Evolutionary conservation across 345 rosid genomes (phyloP).

Genomic region (Limnanthes douglasii): DNA sequence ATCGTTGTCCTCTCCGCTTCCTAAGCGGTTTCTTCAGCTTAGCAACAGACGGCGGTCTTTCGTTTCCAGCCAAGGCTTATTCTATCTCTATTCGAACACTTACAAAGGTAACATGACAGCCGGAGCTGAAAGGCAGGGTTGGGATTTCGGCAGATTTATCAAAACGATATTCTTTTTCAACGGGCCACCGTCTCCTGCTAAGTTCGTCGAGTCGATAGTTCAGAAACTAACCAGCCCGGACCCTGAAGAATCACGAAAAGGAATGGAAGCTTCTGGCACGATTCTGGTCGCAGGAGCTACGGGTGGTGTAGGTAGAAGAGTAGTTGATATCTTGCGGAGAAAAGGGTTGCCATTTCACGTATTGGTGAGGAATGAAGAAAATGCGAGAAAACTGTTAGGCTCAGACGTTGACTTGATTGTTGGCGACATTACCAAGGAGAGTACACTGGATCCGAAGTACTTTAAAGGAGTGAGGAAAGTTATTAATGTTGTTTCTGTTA

Average conservation of each 20-base stretch:
- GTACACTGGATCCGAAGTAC: constrained; percentile 42
- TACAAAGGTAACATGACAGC: no score
- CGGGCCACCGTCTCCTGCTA: constrained; percentile 63
- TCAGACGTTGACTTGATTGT: constrained; percentile 69
- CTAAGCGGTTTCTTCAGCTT: constrained; percentile 70
- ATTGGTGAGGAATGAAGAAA: constrained; percentile 83
- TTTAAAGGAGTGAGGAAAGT: constrained; percentile 86
- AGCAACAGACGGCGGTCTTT: constrained; percentile 17
- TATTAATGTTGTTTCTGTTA: constrained; percentile 71
- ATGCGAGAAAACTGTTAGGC: constrained; percentile 72
- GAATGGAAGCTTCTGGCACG: constrained; percentile 43
- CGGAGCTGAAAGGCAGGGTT: no score
- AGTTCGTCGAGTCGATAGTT: constrained; percentile 54
- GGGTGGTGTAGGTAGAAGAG: constrained; percentile 91
- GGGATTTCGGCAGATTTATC: constrained; percentile 87
- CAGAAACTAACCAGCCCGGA: constrained; percentile 46
- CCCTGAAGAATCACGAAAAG: constrained; percentile 16
- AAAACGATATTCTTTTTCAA: constrained; percentile 77
- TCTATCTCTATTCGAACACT: constrained; percentile 12
- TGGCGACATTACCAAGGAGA: constrained; percentile 69
- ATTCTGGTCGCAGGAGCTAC: constrained; percentile 90
- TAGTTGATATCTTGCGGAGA: constrained; percentile 42
- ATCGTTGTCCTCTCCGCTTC: constrained; percentile 36
- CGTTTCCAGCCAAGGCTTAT: constrained; percentile 14
- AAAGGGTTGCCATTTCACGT: constrained; percentile 66